Percentiles rank a stretch among this genome's conserved stretches.
These are phyloP conservation scores for Arxiozyma slooffiae DNA, from an alignment of 1,139 yeast genomes.

Conservation along the genomic window DNA sequence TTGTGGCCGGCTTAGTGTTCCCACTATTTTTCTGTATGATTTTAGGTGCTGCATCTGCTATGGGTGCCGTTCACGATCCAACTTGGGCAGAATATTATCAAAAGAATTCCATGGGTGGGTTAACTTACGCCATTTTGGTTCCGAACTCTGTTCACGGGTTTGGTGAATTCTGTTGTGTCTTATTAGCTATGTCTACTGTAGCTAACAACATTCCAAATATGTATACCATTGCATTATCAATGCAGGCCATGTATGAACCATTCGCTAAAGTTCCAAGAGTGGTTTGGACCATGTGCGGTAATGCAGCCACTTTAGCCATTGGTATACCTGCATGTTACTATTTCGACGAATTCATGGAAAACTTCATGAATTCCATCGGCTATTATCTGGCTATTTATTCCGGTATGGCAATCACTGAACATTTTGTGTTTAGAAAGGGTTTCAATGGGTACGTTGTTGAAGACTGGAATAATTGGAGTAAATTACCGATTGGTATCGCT, in stretches of 20 bases:
- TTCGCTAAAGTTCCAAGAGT: conserved; percentile 69
- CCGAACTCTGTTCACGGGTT: conserved; percentile 74
- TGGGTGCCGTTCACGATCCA: conserved; percentile 39
- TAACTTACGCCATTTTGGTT: conserved; percentile 67
- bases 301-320: conserved; percentile 68
- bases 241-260: conserved; percentile 72
- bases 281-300: conserved; percentile 69
- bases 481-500: conserved; percentile 67
- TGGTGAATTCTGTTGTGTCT: conserved; percentile 81
- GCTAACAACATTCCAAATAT: conserved; percentile 89
- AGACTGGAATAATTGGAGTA: conserved; percentile 45
- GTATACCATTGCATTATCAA: conserved; percentile 79
- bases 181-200: conserved; percentile 72
- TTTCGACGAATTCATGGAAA: conserved; percentile 62
- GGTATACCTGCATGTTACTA: conserved; percentile 78
- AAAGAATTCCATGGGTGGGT: conserved; percentile 59
- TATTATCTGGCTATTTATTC: conserved; percentile 85
- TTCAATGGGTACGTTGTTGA: conserved; percentile 53
- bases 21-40: conserved; percentile 69
- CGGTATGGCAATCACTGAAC: conserved; percentile 64
- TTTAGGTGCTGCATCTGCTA: conserved; percentile 81
- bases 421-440: conserved; percentile 62
- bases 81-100: conserved; percentile 39
- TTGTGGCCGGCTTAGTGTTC: conserved; percentile 50
- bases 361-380: conserved; percentile 83